Percentiles rank a stretch among this genome's conserved stretches.
Conservation (phyloP, 169 alveolate species). For the Plasmodium vivax region DNA sequence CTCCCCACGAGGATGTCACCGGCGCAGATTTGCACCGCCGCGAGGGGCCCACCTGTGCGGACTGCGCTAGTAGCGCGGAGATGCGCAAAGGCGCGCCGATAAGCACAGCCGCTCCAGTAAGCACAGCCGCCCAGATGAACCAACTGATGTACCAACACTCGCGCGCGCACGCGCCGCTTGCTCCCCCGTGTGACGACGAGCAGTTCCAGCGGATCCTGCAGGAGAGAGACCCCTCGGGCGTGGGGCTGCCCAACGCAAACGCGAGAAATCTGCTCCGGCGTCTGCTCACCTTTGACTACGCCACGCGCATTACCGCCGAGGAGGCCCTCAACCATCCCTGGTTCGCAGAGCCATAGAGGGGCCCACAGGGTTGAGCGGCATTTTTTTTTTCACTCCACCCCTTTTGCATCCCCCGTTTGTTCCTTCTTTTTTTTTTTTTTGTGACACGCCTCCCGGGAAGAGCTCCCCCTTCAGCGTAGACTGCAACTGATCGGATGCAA, state of each 20-base stretch:
- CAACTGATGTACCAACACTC: background rate
- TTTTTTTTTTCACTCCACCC: background rate
- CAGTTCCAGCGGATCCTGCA: slow-evolving; percentile 31
- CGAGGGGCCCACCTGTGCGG: background rate
- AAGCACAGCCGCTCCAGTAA: background rate
- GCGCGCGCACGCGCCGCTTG: background rate
- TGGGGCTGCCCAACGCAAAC: slow-evolving; percentile 57
- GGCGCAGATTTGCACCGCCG: background rate
- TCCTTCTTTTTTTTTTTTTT: background rate
- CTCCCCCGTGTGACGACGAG: slow-evolving; percentile 38
- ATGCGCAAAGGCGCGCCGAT: background rate
- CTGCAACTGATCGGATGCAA: background rate
- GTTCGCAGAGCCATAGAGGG: slow-evolving; percentile 42
- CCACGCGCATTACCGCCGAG: slow-evolving; percentile 82
- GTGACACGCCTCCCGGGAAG: background rate
- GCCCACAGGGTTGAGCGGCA: background rate
- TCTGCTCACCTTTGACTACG: slow-evolving; percentile 82
- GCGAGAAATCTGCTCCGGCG: slow-evolving; percentile 85
- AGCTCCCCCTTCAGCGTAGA: background rate
- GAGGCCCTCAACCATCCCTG: slow-evolving; percentile 88
- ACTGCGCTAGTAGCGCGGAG: background rate
- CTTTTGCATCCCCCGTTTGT: background rate
- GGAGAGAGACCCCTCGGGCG: slow-evolving; percentile 69
- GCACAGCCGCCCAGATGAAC: background rate
- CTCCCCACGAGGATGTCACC: background rate